These are phyloP conservation scores for Nicotiana otophora DNA, from an alignment of 257 asterid species.

Conservation along the genomic window DNA sequence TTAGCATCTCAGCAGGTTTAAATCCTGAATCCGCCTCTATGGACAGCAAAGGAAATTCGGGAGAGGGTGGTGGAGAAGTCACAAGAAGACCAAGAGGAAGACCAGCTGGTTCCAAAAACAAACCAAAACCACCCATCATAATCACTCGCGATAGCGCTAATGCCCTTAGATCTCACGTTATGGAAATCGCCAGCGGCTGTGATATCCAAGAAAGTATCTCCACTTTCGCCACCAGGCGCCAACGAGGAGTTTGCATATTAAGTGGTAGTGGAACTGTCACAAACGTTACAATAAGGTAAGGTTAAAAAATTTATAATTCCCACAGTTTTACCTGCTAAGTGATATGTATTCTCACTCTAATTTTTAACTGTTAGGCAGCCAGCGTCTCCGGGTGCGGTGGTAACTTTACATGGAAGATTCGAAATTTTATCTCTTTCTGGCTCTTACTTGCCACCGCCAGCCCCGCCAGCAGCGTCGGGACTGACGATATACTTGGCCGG, in stretches of 20 bases:
- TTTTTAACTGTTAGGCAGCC: constrained; percentile 56
- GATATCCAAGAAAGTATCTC: constrained; percentile 78
- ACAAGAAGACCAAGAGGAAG: constrained; percentile 73
- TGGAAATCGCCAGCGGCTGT: constrained; percentile 72
- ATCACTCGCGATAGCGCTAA: constrained; percentile 91
- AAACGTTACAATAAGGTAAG: constrained; percentile 37
- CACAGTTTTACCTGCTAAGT: too few species aligned
- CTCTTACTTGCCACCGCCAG: constrained; percentile 84
- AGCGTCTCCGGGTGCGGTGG: constrained; percentile 67
- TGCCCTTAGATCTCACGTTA: constrained; percentile 79
- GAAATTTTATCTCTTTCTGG: constrained; percentile 87
- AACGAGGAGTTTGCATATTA: constrained; percentile 77
- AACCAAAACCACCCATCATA: constrained; percentile 88
- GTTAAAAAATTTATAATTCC: not conserved
- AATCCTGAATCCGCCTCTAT: constrained; percentile 7
- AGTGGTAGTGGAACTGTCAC: constrained; percentile 81
- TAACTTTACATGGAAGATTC: constrained; percentile 69
- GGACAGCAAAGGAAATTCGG: not conserved
- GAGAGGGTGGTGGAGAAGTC: constrained; percentile 30
- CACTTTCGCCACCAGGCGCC: constrained; percentile 67
- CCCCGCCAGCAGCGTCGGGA: constrained; percentile 79
- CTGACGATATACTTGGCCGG: constrained; percentile 79
- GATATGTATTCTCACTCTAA: not conserved
- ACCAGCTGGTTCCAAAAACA: constrained; percentile 84
- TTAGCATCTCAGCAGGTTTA: constrained; percentile 13